A percentile compares a stretch with the other conserved stretches of the same genome.
Conservation (phyloP, 768 basidiomycete species). For the Rhodotorula babjevae region DNA sequence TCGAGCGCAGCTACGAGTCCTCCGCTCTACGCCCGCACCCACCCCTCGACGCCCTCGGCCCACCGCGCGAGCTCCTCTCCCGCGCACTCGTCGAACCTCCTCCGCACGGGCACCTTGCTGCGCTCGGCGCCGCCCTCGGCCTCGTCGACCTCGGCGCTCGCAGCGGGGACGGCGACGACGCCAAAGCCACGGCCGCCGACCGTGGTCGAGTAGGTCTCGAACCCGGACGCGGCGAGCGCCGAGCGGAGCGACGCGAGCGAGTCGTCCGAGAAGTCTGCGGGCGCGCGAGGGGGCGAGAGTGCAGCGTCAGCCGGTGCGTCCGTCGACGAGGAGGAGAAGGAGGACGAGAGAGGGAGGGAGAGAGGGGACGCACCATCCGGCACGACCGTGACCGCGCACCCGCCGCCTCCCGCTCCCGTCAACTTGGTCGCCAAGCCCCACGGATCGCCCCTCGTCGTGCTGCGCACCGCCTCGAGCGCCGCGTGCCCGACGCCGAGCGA, state of each 20-base stretch:
- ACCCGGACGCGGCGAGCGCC: conserved; percentile 61
- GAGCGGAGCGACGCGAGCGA: conserved; percentile 59
- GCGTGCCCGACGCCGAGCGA: conserved; percentile 88
- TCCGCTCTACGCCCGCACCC: conserved; percentile 31
- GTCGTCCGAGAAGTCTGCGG: conserved; percentile 65
- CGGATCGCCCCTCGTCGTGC: conserved; percentile 61
- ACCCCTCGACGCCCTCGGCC: conserved; percentile 27
- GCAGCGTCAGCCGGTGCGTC: neutral
- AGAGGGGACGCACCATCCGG: conserved; percentile 68
- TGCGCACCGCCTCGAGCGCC: conserved; percentile 71
- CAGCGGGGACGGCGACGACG: conserved; percentile 47
- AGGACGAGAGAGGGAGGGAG: neutral
- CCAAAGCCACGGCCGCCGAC: conserved; percentile 92
- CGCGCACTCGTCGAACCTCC: conserved; percentile 23
- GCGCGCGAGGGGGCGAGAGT: no score
- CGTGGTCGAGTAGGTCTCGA: conserved; percentile 79
- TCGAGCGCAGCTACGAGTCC: neutral
- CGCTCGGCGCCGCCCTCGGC: conserved; percentile 40
- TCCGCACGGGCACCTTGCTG: conserved; percentile 14
- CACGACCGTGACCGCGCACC: conserved; percentile 91
- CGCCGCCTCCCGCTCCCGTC: conserved; percentile 96
- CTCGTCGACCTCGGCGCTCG: neutral
- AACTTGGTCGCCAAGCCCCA: conserved; percentile 82
- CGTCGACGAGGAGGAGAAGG: neutral
- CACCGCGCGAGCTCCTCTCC: conserved; percentile 32